Evolutionary conservation across 2,329 filamentous ascomycete species (phyloP).

Genomic region (Karstenula rhodostoma): DNA sequence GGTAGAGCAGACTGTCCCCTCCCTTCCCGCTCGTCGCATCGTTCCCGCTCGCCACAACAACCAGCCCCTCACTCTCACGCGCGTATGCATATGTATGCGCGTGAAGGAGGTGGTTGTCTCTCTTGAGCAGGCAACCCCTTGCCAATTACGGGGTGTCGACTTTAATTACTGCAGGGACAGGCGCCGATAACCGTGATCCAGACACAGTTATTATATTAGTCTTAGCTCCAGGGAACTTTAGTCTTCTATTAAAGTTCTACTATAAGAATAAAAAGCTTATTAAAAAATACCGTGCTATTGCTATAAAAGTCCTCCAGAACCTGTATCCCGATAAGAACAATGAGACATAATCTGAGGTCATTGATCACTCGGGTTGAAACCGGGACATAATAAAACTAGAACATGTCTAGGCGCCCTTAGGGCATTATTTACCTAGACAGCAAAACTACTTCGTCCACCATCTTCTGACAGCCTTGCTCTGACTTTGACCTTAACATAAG

Average conservation of each 20-base stretch:
- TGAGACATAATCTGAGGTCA: conserved; percentile 11
- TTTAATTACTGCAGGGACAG: conserved; percentile 35
- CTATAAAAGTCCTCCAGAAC: conserved; percentile 5
- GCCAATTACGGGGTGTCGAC: conserved; percentile 55
- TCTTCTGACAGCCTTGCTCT: conserved; percentile 9
- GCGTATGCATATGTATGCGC: too few species aligned
- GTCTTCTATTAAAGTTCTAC: conserved; percentile 48
- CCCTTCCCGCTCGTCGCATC: too few species aligned
- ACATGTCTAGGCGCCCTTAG: too few species aligned
- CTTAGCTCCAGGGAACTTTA: conserved; percentile 58
- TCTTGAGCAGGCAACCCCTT: too few species aligned
- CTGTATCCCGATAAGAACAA: conserved; percentile 1
- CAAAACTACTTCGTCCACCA: conserved; percentile 3
- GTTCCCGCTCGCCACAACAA: too few species aligned
- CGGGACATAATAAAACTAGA: too few species aligned
- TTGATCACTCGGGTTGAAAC: too few species aligned
- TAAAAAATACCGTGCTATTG: conserved; percentile 33
- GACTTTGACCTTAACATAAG: conserved; percentile 2
- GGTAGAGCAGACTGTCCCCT: too few species aligned
- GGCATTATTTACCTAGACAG: too few species aligned
- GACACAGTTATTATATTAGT: conserved; percentile 60
- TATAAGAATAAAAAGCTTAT: conserved; percentile 46
- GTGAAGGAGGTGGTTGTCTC: too few species aligned
- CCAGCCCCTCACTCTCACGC: too few species aligned
- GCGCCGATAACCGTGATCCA: conserved; percentile 62